Percentiles rank a stretch among this genome's conserved stretches.
Evolutionary conservation across 139 green algal species (phyloP).

Genomic region (Tetraselmis striata): DNA sequence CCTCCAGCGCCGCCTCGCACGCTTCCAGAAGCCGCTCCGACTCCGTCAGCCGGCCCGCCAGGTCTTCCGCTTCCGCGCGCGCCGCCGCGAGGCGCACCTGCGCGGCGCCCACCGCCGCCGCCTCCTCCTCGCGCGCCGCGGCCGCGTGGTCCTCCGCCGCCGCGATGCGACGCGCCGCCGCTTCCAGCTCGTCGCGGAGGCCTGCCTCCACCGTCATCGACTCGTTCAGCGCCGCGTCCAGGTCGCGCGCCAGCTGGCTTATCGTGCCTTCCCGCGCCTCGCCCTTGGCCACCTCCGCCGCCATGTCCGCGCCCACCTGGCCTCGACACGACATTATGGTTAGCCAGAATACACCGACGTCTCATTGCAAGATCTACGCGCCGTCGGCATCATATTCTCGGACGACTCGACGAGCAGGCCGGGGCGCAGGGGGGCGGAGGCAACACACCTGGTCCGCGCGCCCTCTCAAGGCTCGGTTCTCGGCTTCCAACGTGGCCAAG

Average conservation of each 20-base stretch:
- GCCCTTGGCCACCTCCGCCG: background rate
- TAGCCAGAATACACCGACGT: no score
- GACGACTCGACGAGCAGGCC: no score
- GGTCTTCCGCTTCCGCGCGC: background rate
- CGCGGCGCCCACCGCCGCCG: background rate
- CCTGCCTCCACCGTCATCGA: background rate
- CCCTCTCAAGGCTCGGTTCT: background rate
- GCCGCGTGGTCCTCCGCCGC: background rate
- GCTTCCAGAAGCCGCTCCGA: background rate
- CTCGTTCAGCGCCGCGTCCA: background rate
- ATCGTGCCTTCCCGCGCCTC: background rate
- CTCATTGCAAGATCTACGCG: no score
- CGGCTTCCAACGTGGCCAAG: background rate
- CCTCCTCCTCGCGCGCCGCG: background rate
- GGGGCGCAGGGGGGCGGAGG: no score
- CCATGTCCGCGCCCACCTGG: background rate
- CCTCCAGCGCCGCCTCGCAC: background rate
- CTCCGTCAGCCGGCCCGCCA: background rate
- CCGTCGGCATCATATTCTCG: no score
- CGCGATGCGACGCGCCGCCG: background rate
- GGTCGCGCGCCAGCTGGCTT: background rate
- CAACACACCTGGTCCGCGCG: background rate
- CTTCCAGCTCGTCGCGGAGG: background rate
- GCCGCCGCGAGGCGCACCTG: background rate
- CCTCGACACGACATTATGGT: no score